A percentile compares a stretch with the other conserved stretches of the same genome.
These are phyloP conservation scores for Diaporthe ilicicola DNA, from an alignment of 2,329 filamentous ascomycete genomes.

Conservation along the genomic window DNA sequence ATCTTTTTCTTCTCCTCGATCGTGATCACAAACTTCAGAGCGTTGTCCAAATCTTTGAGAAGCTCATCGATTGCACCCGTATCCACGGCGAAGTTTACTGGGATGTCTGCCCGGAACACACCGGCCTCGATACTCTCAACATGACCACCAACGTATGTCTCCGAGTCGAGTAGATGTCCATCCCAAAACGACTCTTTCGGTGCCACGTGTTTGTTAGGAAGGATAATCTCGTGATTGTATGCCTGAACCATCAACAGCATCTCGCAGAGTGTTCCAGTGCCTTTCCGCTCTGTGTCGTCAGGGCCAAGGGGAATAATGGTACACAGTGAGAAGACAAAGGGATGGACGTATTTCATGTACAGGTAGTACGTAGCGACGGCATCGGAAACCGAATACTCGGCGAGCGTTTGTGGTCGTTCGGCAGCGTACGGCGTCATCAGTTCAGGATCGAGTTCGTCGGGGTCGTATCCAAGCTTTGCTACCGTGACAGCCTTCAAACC, in stretches of 20 bases:
- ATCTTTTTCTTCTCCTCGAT: conserved; percentile 86
- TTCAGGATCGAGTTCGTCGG: conserved; percentile 96
- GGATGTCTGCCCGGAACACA: conserved; percentile 95
- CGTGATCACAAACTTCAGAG: conserved; percentile 85
- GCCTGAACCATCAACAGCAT: conserved; percentile 99
- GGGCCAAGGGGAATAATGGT: conserved; percentile 94
- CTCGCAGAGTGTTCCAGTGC: conserved; percentile 97
- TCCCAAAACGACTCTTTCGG: conserved; percentile 96
- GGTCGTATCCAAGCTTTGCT: conserved; percentile 97
- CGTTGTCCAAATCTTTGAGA: conserved; percentile 84
- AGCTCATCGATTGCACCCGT: conserved; percentile 89
- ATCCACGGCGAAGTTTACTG: conserved; percentile 93
- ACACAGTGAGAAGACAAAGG: conserved; percentile 98
- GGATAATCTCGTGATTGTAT: conserved; percentile 87
- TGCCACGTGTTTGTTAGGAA: conserved; percentile 95
- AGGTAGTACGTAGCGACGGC: conserved; percentile 98
- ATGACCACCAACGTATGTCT: conserved; percentile 98
- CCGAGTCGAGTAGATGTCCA: conserved; percentile 92
- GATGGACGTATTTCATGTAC: conserved; percentile 99
- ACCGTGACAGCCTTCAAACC: conserved; percentile 97
- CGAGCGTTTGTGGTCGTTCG: conserved; percentile 91
- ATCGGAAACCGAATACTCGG: conserved; percentile 98
- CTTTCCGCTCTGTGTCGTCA: conserved; percentile 92
- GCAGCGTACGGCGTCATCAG: conserved; percentile 93
- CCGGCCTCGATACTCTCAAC: conserved; percentile 99